Evolutionary conservation across 2,329 filamentous ascomycete species (phyloP), one percentile per base, ranked within the genome.

Genomic region (Xylariaceae sp.): DNA sequence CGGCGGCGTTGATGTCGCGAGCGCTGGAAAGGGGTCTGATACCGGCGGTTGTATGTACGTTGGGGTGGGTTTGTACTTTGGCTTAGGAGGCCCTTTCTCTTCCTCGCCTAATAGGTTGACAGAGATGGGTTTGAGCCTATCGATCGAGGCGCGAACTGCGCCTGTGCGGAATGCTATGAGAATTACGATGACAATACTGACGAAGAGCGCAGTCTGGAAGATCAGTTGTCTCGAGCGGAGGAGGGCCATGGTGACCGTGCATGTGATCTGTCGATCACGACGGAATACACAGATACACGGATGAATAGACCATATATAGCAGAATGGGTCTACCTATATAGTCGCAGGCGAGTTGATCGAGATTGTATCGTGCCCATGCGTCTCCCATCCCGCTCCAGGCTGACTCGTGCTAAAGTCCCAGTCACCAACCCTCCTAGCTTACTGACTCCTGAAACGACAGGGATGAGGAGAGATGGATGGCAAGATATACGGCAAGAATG

Each of bases 21-120:
- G 69, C 5, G 73, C 68, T 1, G 77, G 76, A 61, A 79, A 79
- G 18, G 77, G 77, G 47, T 79, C 76, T 50, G 68, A 60, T 54
- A 77, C 66, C 1, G 74, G 75, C 35, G 74, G 74, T 10, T 73
- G 73, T 8, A 62, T 69, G 59, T 69, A 76, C 2, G 68, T 65
- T 2, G 74, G 72, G 15, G 66, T 56, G 2, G 74, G 71, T 23
- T 74, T 74, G 64, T 73, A 75, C 48, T 51, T 66, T 1, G 73
- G 72, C 54, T 62, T 64, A n/a, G 63, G 53, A 45, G 62, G 51
- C 15, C 56, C 45, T 23, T 60, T 39, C 15, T 58, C 37, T 2
- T 35, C 35, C 10, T 39, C 55, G 5, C 11, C 6, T 11, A n/a
- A 30, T 7, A 51, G 47, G 6, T 50, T 49, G 44, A 52, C 52